Percentiles rank a stretch among this genome's conserved stretches.
These are phyloP conservation scores for Polyporus tsugae DNA, from an alignment of 1,284 basidiomycete genomes.

Conservation along the genomic window DNA sequence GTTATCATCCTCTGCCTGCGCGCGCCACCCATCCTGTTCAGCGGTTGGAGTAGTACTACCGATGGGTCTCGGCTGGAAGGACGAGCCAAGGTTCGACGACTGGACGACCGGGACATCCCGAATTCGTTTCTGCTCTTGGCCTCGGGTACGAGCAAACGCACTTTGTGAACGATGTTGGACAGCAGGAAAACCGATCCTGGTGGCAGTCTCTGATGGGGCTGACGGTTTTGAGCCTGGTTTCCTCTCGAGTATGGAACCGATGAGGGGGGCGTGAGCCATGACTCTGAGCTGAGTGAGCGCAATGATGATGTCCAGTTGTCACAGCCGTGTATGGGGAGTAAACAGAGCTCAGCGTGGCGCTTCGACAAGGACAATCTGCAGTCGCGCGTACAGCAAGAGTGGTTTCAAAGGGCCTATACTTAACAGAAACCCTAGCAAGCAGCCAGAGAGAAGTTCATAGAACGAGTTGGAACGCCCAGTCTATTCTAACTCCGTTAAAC, in stretches of 20 bases:
- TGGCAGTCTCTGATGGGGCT: constrained; percentile 40
- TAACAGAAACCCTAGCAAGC: too few species aligned
- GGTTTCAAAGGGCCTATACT: too few species aligned
- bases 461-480: not conserved
- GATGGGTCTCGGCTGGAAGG: not conserved
- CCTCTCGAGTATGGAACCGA: constrained; percentile 70
- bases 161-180: constrained; percentile 72
- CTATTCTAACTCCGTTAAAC: not conserved
- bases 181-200: constrained; percentile 59
- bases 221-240: constrained; percentile 45
- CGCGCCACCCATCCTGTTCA: constrained; percentile 38
- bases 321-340: not conserved
- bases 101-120: constrained; percentile 31
- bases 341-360: not conserved
- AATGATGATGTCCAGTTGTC: not conserved
- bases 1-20: constrained; percentile 53
- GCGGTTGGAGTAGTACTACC: too few species aligned
- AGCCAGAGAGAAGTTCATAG: not conserved
- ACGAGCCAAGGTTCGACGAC: constrained; percentile 4
- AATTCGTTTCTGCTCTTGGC: constrained; percentile 39
- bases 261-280: constrained; percentile 42
- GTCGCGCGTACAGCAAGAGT: not conserved
- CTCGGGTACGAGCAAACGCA: constrained; percentile 60
- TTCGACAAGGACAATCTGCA: not conserved
- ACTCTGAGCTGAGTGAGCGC: too few species aligned